These are phyloP conservation scores for Mortierella hygrophila DNA, from an alignment of 192 early-diverging fungal genomes.

Conservation along the genomic window DNA sequence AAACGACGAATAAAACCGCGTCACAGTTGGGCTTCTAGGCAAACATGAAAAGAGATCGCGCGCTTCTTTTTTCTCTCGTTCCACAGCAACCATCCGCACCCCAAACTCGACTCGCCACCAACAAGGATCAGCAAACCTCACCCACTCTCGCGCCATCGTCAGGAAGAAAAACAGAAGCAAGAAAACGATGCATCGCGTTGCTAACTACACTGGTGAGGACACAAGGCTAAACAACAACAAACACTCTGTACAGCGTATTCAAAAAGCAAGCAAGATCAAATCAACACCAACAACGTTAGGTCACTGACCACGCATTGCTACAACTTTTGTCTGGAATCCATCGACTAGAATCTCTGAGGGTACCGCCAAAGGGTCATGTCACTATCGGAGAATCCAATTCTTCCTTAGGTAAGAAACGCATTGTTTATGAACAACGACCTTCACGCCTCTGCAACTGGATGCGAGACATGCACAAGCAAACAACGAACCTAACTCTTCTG, in stretches of 20 bases:
- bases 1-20: background rate
- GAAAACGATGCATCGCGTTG: slow-evolving; percentile 8
- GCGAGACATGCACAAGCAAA: background rate
- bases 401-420: slow-evolving; percentile 22
- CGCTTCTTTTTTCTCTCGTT: background rate
- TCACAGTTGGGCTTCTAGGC: background rate
- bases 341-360: slow-evolving; percentile 18
- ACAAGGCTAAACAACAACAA: background rate
- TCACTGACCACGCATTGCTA: background rate
- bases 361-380: slow-evolving; percentile 37
- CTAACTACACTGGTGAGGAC: slow-evolving; percentile 12
- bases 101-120: background rate
- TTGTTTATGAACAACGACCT: background rate
- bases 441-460: too few species aligned
- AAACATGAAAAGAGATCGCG: slow-evolving; percentile 10
- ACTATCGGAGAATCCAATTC: slow-evolving; percentile 47
- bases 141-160: background rate
- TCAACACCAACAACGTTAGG: background rate
- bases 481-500: background rate
- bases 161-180: background rate
- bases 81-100: background rate
- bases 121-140: background rate
- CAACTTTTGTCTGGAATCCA: background rate
- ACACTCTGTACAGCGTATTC: background rate
- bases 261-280: background rate